A percentile compares a stretch with the other conserved stretches of the same genome.
phyloP scores from a whole-genome alignment of 805 yeast genomes.

The Monosporozyma aerobia region DNA sequence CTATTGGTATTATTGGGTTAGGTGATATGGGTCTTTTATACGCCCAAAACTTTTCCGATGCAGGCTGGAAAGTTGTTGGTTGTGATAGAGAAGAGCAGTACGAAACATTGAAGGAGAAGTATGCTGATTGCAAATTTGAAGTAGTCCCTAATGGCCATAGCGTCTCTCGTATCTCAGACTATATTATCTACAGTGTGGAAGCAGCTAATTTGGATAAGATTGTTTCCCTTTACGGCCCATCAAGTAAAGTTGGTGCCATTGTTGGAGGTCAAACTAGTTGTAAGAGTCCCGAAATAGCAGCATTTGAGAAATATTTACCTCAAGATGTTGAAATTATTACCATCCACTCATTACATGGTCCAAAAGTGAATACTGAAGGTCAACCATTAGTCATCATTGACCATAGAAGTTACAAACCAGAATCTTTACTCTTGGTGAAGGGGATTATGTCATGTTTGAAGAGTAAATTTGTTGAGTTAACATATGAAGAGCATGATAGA shows the following conservation, averaged over 20 bases:
- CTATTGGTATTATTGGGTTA: constrained; percentile 84
- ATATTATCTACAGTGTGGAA: constrained; percentile 83
- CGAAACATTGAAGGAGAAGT: constrained; percentile 36
- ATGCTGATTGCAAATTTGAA: constrained; percentile 37
- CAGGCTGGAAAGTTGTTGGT: constrained; percentile 86
- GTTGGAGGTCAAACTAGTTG: constrained; percentile 99
- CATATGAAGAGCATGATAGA: constrained; percentile 84
- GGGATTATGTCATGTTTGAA: constrained; percentile 59
- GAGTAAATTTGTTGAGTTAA: constrained; percentile 65
- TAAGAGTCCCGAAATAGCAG: constrained; percentile 79
- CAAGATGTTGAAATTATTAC: constrained; percentile 73
- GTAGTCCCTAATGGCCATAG: constrained; percentile 71
- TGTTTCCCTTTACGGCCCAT: constrained; percentile 71
- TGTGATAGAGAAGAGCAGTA: constrained; percentile 71
- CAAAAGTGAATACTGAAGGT: constrained; percentile 77
- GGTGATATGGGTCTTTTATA: constrained; percentile 96
- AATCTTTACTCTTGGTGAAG: constrained; percentile 52
- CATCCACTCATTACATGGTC: constrained; percentile 92
- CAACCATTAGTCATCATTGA: constrained; percentile 85
- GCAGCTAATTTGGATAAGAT: constrained; percentile 74
- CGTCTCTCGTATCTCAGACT: constrained; percentile 76
- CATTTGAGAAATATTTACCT: constrained; percentile 72
- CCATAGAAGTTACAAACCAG: constrained; percentile 51
- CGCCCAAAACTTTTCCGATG: constrained; percentile 64
- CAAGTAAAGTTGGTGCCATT: constrained; percentile 76